Base-by-base conservation (phyloP, 805 yeast species). In the Hanseniaspora jakobsenii region DNA sequence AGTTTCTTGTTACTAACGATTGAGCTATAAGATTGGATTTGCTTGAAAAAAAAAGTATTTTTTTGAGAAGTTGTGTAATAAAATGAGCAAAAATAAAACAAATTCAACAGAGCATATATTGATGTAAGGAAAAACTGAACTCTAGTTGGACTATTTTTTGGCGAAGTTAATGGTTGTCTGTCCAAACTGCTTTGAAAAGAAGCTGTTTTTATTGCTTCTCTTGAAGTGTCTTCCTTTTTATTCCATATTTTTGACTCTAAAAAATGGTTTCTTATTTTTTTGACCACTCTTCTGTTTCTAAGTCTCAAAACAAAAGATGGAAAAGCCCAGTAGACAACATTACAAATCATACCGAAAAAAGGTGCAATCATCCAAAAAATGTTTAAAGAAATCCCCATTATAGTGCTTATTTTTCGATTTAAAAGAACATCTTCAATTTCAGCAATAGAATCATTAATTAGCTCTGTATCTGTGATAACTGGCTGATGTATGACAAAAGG, bases 281-380 rank as follows among this genome's bases (percentile, higher is more conserved):
- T 50, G 2, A 54, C 47, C 19, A 54, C 28, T 18, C 34, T 51
- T 21, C 17, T 38, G 18, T 53, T 54, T 26, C 55, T 52, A 7
- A 56, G 29, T 17, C 46, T 51, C 36, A 55, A 52, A 19, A 53
- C 52, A 14, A 52, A 47, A 36, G 53, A 51, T 0, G 70, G 70
- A 18, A 55, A 52, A 35, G 65, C 58, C 69, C 70, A 65, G 14
- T 57, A 53, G 1, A 54, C 47, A 21, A 58, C 47, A 48, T 65
- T 64, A 24, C 50, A 35, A 3, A 56, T 9, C 5, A 53, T 28
- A 4, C 62, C 60, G 37, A 55, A 21, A 2, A 56, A 12, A 10
- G 60, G 45, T 3, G 63, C 48, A 4, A 55, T 10, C 1, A 51
- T 57, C 69, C 69, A 65, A 36, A 62, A 65, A 0, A 53, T 52